These are phyloP conservation scores for Galeopsis tetrahit DNA, from an alignment of 257 asterid species.

Conservation along the genomic window DNA sequence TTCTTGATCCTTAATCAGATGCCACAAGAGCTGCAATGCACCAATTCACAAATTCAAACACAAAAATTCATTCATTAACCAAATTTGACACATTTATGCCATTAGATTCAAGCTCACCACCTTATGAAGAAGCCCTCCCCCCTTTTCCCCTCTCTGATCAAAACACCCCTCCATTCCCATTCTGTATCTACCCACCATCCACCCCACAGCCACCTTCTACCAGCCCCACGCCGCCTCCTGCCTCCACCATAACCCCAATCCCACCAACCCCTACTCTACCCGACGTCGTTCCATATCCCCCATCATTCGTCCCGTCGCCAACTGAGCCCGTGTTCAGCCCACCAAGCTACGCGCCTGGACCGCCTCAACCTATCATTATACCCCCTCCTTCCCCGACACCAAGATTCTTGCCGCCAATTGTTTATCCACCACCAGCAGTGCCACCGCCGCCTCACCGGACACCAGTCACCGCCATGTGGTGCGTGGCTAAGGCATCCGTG, in stretches of 20 bases:
- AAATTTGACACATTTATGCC: constrained; percentile 39
- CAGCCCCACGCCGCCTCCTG: constrained; percentile 49
- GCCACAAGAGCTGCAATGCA: constrained; percentile 43
- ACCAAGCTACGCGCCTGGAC: constrained; percentile 37
- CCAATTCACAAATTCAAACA: constrained; percentile 33
- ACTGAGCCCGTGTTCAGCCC: constrained; percentile 44
- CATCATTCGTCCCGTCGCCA: constrained; percentile 42
- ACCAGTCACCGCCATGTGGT: constrained; percentile 66
- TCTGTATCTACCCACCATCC: constrained; percentile 60
- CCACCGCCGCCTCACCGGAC: constrained; percentile 76
- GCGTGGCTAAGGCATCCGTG: constrained; percentile 93
- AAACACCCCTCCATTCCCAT: constrained; percentile 67
- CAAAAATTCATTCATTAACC: constrained; percentile 30
- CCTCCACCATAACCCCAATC: constrained; percentile 17
- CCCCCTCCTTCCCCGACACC: constrained; percentile 56
- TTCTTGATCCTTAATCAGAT: constrained; percentile 40
- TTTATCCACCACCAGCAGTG: constrained; percentile 76
- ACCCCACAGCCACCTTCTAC: constrained; percentile 51
- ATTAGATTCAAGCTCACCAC: constrained; percentile 51
- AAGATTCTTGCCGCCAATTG: constrained; percentile 76
- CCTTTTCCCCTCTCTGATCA: constrained; percentile 58
- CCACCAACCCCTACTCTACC: constrained; percentile 14
- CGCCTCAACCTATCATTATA: constrained; percentile 31
- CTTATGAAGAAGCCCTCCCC: constrained; percentile 80
- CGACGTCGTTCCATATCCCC: constrained; percentile 35